Evolutionary conservation across 345 rosid genomes (phyloP), one percentile per base, ranked within the genome.

Genomic region (Gossypium rotundifolium): DNA sequence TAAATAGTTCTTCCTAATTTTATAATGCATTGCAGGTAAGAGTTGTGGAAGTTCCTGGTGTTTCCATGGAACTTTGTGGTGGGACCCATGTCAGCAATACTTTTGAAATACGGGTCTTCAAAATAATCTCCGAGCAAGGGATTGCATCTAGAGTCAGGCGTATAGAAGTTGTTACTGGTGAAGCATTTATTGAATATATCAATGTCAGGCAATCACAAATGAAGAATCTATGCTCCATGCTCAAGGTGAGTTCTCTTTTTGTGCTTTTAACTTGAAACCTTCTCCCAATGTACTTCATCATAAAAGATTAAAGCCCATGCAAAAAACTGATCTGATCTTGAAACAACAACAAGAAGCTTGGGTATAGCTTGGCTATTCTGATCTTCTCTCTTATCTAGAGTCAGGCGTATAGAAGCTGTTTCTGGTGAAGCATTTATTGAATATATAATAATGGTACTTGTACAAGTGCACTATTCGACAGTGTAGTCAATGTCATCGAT

Each of bases 41-140:
- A 67, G 97, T 94, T n/a, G 93, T 94, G 29, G 97, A 94, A 83
- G 98, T 94, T 80, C 97, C 97, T 13, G 98, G 97, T 75, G 93
- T 94, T 70, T 94, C 98, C 40, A 89, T 94, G 97, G 98, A 94
- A 84, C 97, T 94, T 74, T 92, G 98, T 79, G 97, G 97, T 80
- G 98, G 98, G 79, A 94, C 98, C 59, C 98, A 91, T 82, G 98
- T 94, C 71, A 78, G 80, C 78, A 92, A 86, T 83, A 94, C 98
- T 77, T 81, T 89, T 58, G 98, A 94, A 77, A 94, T 94, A 76
- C 87, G 94, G 29, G 97, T 91, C 74, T 91, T 92, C 87, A 94
- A 94, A 79, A 87, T 92, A 20, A 89, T 94, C 74, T 92, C 96
- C 2, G 98, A 94, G 82, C 97, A 92, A 70, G 98, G 97, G n/a